Percentiles rank a stretch among this genome's conserved stretches.
phyloP scores from a whole-genome alignment of 2,329 filamentous ascomycete genomes.

The Fusarium albidum region DNA sequence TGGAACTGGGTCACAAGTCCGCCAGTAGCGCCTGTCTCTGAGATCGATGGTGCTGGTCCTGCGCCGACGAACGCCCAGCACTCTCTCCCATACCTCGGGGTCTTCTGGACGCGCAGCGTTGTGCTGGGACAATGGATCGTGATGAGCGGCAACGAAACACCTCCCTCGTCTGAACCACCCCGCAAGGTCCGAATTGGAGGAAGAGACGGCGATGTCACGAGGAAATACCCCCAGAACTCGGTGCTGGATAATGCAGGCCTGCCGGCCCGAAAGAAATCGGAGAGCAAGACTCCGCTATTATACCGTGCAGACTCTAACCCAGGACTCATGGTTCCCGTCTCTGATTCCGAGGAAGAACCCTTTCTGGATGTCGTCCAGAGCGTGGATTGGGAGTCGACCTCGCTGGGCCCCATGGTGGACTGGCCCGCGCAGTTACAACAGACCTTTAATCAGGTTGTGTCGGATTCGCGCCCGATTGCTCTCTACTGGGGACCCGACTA shows the following conservation, averaged over 20 bases:
- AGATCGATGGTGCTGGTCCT: conserved; percentile 6
- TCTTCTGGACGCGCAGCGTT: conserved; percentile 49
- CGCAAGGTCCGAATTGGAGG: conserved; percentile 43
- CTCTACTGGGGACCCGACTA: conserved; percentile 72
- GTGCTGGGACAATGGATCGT: conserved; percentile 48
- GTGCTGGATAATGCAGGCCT: conserved; percentile 31
- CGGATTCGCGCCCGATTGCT: conserved; percentile 59
- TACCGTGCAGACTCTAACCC: conserved; percentile 45
- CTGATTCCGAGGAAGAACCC: conserved; percentile 47
- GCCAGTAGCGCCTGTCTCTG: conserved; percentile 13
- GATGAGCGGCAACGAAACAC: conserved; percentile 50
- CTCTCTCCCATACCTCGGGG: conserved; percentile 43
- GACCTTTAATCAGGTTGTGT: conserved; percentile 52
- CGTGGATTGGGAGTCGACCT: conserved; percentile 57
- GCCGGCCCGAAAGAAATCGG: conserved; percentile 32
- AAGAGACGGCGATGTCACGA: conserved; percentile 30
- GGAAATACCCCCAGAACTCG: conserved; percentile 34
- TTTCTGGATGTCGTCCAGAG: conserved; percentile 51
- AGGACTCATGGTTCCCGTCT: conserved; percentile 45
- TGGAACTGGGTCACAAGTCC: conserved; percentile 50
- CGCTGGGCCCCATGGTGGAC: conserved; percentile 54
- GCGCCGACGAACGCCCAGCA: conserved; percentile 31
- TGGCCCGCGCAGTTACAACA: conserved; percentile 60
- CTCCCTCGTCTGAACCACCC: conserved; percentile 42
- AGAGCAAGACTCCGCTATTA: conserved; percentile 38